Evolutionary conservation across 257 asterid genomes (phyloP).

Genomic region (Echites panduratus): DNA sequence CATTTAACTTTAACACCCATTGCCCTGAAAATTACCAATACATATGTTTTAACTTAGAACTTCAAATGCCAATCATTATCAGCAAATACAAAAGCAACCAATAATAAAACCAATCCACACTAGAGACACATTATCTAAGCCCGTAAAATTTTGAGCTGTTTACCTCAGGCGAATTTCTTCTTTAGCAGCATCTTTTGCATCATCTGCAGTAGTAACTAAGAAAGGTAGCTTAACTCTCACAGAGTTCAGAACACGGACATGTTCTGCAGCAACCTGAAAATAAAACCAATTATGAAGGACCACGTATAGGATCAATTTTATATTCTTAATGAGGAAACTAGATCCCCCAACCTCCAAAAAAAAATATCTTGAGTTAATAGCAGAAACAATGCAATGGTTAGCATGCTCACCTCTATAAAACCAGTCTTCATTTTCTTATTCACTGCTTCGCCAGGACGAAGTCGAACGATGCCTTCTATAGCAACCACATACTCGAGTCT

Average conservation of each 20-base stretch:
- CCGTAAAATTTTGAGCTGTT: neutral
- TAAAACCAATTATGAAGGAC: slow-evolving; percentile 14
- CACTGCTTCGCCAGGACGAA: slow-evolving; percentile 69
- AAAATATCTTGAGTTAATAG: neutral
- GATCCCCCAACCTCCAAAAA: neutral
- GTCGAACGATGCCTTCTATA: slow-evolving; percentile 81
- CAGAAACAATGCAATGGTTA: neutral
- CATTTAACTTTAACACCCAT: neutral
- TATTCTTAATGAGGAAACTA: neutral
- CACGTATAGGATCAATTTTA: neutral
- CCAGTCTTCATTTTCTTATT: slow-evolving; percentile 94
- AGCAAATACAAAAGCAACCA: neutral
- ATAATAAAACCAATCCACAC: neutral
- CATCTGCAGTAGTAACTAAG: slow-evolving; percentile 80
- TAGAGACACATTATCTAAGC: neutral
- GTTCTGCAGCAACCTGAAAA: slow-evolving; percentile 77
- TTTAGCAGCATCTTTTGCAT: slow-evolving; percentile 64
- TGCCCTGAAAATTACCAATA: neutral
- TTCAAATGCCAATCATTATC: neutral
- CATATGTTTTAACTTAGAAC: neutral
- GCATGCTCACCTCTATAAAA: slow-evolving; percentile 59
- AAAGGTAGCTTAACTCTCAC: slow-evolving; percentile 84
- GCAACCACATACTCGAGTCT: slow-evolving; percentile 88
- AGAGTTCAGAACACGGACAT: slow-evolving; percentile 65
- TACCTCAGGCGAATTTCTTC: slow-evolving; percentile 95